phyloP scores from a whole-genome alignment of 148 eudicot species.

The Oxyria digyna region DNA sequence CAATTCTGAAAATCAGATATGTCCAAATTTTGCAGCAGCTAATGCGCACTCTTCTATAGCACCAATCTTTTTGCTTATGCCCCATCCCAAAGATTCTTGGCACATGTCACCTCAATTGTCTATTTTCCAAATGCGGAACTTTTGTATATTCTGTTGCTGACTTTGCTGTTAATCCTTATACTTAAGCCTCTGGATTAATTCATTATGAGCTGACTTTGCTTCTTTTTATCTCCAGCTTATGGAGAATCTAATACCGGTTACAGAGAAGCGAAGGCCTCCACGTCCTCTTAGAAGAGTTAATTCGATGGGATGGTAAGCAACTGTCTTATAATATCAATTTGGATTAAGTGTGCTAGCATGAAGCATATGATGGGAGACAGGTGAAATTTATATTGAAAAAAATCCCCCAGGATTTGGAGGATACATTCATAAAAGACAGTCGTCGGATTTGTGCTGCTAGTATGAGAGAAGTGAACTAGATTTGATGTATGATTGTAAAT shows the following conservation, averaged over 20 bases:
- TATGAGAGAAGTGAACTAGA: not conserved
- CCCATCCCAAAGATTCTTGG: not conserved
- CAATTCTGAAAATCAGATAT: not conserved
- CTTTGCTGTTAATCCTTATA: no score
- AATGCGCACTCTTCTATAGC: not conserved
- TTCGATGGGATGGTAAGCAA: conserved; percentile 5
- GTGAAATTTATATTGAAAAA: not conserved
- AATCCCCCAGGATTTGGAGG: conserved; percentile 1
- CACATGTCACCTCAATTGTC: not conserved
- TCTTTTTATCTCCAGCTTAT: conserved; percentile 5
- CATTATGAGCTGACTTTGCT: not conserved
- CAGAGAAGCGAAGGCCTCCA: conserved; percentile 10
- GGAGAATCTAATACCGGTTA: conserved; percentile 3
- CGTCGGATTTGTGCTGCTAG: not conserved
- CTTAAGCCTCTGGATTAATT: not conserved
- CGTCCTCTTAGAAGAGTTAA: conserved; percentile 2
- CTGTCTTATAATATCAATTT: not conserved
- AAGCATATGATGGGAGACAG: not conserved
- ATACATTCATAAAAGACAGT: not conserved
- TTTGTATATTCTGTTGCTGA: not conserved
- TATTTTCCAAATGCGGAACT: not conserved
- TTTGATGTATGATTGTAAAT: not conserved
- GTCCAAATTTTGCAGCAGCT: not conserved
- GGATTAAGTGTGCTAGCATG: not conserved
- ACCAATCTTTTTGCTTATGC: not conserved